Base-by-base conservation (phyloP, 2,329 filamentous ascomycete genomes). In the Neurospora sp. region DNA sequence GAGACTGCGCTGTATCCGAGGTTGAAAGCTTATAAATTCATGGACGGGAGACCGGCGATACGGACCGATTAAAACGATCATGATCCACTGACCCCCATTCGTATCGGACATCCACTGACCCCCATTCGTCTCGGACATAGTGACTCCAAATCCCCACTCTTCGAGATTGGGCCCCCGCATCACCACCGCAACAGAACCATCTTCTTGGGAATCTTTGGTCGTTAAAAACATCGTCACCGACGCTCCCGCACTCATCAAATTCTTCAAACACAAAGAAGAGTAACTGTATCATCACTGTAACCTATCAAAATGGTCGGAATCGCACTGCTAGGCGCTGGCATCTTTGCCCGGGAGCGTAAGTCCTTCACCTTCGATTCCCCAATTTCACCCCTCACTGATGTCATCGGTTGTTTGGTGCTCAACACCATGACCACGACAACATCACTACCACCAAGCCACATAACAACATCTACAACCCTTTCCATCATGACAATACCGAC, bases 281-380 rank as follows among this genome's bases (percentile, higher is more conserved):
- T 10, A 62, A n/a, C 52, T 36, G 46, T 28, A 68, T 70, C 52
- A 36, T 39, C 43, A 1, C 23, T 6, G 8, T 62, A 6, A 39
- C 38, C 67, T 19, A 13, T 15, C 67, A 77, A 71, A 42, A 77
- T 75, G 76, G 66, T 76, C 66, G 77, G 77, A 68, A 75, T 79
- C 68, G 78, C 78, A 33, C 70, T 80, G 1, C 73, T 80, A 39
- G 78, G 78, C 42, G 78, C 78, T 7, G 78, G 78, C 74, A 78
- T 79, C 71, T 80, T 79, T 74, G 78, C 78, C 68, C 72, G 72
- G 66, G 66, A 74, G 67, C 72, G 77, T 77, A 68, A 66, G 76
- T 73, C 9, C 33, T 38, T n/a, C 19, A 62, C 15, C 40, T 40
- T 19, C 33, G 13, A 17, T 38, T 19, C 33, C 66, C 11, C 43